phyloP scores from a whole-genome alignment of 192 early-diverging fungal genomes.

The Obelidium mucronatum region DNA sequence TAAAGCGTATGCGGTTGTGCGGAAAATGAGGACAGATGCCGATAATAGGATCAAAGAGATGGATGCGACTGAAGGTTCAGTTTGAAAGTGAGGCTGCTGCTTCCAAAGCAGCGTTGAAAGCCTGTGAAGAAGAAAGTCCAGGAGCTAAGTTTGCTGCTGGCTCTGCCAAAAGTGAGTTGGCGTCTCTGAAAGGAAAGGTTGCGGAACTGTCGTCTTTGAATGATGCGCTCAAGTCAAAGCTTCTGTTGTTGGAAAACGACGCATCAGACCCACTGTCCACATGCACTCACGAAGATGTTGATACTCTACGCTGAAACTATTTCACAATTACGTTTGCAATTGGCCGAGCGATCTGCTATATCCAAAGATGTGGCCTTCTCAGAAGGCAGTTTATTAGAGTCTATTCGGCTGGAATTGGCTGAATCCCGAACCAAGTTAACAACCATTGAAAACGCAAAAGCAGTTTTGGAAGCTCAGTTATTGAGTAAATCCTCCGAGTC shows the following conservation, averaged over 20 bases:
- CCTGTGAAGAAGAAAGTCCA: too few relatives aligned
- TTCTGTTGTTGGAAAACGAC: slow-evolving; percentile 15
- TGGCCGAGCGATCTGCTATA: neutral
- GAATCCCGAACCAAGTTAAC: neutral
- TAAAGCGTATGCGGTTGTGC: slow-evolving; percentile 30
- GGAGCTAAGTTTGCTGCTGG: too few relatives aligned
- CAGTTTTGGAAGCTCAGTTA: neutral
- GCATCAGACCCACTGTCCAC: neutral
- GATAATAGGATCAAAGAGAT: neutral
- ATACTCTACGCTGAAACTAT: neutral
- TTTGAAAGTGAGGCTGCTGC: neutral
- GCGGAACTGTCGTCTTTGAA: neutral
- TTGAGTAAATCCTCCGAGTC: neutral
- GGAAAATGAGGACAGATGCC: slow-evolving; percentile 14
- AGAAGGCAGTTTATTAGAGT: too few relatives aligned
- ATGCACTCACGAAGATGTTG: neutral
- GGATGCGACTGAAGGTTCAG: neutral
- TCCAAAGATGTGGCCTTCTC: too few relatives aligned
- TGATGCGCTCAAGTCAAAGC: neutral
- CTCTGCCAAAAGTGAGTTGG: neutral
- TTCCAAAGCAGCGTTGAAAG: neutral
- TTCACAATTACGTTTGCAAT: slow-evolving; percentile 9
- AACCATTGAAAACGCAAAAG: neutral
- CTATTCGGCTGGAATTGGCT: neutral
- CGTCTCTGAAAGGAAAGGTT: neutral